Conservation (phyloP, 2,329 filamentous ascomycete species). For the Dactylellina haptotyla region DNA sequence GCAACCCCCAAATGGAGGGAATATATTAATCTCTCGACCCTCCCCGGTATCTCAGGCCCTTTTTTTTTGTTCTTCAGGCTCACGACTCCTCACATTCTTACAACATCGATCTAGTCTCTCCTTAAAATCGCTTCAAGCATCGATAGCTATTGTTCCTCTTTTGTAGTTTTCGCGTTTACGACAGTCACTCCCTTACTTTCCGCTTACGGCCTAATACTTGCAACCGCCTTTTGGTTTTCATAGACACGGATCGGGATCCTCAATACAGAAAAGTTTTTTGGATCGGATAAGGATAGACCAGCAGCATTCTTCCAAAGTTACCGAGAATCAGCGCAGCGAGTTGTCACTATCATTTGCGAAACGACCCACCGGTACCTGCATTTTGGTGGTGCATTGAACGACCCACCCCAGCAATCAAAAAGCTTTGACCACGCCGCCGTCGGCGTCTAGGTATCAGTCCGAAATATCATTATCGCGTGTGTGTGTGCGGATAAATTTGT, state of each 20-base stretch:
- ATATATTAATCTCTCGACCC: conserved; percentile 54
- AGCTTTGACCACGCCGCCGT: conserved; percentile 29
- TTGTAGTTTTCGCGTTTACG: conserved; percentile 37
- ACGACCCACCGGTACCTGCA: conserved; percentile 48
- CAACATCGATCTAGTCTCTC: conserved; percentile 54
- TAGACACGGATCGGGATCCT: conserved; percentile 28
- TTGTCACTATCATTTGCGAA: conserved; percentile 46
- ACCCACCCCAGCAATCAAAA: conserved; percentile 38
- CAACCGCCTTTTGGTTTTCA: conserved; percentile 9
- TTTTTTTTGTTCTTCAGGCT: conserved; percentile 40
- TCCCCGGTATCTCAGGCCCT: conserved; percentile 43
- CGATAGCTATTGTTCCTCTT: conserved; percentile 49
- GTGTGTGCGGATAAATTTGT: conserved; percentile 25
- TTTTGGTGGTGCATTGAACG: conserved; percentile 31
- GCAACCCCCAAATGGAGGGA: conserved; percentile 32
- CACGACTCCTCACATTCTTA: conserved; percentile 51
- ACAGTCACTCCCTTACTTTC: conserved; percentile 47
- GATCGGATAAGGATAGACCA: conserved; percentile 32
- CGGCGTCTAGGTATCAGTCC: conserved; percentile 49
- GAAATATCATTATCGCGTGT: conserved; percentile 48
- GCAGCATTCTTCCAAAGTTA: conserved; percentile 34
- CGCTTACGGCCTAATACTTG: conserved; percentile 35
- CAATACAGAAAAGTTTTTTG: conserved; percentile 6
- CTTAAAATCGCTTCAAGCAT: conserved; percentile 47
- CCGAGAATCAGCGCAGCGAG: conserved; percentile 30